These are phyloP conservation scores for Pochonia chlamydosporia DNA, from an alignment of 2,329 filamentous ascomycete species.

Conservation along the genomic window DNA sequence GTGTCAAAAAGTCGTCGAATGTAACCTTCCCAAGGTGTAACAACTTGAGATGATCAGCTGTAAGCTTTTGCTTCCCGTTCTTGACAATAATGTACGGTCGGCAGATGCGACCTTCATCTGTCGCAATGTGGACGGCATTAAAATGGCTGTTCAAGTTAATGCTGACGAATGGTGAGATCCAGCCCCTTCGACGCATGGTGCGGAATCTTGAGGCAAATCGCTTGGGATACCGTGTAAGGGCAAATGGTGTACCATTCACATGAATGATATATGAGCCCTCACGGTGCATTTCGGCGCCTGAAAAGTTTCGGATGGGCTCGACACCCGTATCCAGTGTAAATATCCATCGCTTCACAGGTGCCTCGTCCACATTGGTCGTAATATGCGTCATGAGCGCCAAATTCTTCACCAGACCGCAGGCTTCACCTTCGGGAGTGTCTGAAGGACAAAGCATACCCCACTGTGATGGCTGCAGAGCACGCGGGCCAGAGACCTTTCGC, in stretches of 20 bases:
- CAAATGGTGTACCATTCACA: conserved; percentile 91
- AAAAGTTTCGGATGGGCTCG: conserved; percentile 62
- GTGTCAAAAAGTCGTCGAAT: conserved; percentile 89
- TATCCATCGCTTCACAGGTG: conserved; percentile 78
- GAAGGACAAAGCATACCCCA: conserved; percentile 98
- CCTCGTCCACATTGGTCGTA: conserved; percentile 92
- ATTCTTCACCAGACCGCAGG: conserved; percentile 96
- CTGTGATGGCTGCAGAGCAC: conserved; percentile 93
- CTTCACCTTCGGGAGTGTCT: conserved; percentile 97
- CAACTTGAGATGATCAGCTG: conserved; percentile 69
- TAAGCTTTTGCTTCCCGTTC: conserved; percentile 76
- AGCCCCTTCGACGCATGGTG: conserved; percentile 78
- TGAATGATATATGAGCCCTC: conserved; percentile 85
- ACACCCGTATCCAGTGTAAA: conserved; percentile 84
- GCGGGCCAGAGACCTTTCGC: conserved; percentile 88
- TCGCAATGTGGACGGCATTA: conserved; percentile 87
- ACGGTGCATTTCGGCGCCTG: conserved; percentile 79
- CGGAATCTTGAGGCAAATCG: conserved; percentile 81
- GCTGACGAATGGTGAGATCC: conserved; percentile 93
- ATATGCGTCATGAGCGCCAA: conserved; percentile 98
- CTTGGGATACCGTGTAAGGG: conserved; percentile 79
- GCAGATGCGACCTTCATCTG: conserved; percentile 94
- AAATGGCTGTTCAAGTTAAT: conserved; percentile 95
- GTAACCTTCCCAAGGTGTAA: conserved; percentile 77
- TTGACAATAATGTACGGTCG: conserved; percentile 94